Percentiles rank a stretch among this genome's conserved stretches.
Evolutionary conservation across 2,329 filamentous ascomycete genomes (phyloP).

Genomic region (Fusarium chuoi): DNA sequence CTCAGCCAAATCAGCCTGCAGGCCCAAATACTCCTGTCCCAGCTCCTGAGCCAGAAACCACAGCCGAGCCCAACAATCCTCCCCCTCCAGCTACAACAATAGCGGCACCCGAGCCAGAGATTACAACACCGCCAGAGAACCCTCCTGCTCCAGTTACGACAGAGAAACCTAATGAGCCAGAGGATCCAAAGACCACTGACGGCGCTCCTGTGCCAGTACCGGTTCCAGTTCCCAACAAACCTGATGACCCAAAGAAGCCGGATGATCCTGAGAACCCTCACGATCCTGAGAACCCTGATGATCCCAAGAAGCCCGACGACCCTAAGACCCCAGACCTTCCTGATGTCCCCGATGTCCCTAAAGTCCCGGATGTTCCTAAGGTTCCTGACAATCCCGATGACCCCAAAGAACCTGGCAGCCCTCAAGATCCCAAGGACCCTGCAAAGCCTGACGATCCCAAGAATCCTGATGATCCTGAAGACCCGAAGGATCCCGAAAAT

Average conservation of each 20-base stretch:
- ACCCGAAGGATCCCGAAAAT: background rate
- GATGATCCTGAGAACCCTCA: background rate
- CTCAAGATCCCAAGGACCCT: background rate
- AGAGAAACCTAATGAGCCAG: background rate
- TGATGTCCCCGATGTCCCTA: background rate
- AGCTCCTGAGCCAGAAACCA: background rate
- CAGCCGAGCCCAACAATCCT: background rate
- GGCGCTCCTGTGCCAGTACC: background rate
- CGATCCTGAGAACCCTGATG: background rate
- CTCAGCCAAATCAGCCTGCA: background rate
- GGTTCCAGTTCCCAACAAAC: background rate
- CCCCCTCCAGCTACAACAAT: background rate
- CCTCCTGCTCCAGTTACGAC: background rate
- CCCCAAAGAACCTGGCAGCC: background rate
- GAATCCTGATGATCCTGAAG: background rate
- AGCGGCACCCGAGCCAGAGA: background rate
- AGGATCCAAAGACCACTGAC: background rate
- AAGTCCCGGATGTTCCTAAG: background rate
- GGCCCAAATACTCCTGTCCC: background rate
- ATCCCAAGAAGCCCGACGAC: background rate
- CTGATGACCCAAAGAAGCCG: background rate
- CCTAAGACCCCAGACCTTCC: background rate
- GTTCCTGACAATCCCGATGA: background rate
- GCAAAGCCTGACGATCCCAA: background rate
- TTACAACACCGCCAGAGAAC: background rate